Conservation (phyloP, 352 stramenopile genomes). For the Globisporangium solare region DNA sequence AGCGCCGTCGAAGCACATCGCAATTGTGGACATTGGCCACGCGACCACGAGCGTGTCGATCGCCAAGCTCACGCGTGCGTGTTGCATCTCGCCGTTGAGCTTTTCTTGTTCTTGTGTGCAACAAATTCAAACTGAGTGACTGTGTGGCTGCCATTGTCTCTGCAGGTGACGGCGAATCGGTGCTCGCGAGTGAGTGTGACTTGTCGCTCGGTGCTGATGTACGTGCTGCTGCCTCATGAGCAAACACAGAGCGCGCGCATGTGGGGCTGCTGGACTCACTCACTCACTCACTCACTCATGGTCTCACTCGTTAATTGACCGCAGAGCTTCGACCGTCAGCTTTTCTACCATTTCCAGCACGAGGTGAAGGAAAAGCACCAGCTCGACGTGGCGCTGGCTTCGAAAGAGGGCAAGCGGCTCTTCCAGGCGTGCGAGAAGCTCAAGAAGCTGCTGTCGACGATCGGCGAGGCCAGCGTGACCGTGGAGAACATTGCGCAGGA, state of each 20-base stretch:
- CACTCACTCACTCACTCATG: neutral
- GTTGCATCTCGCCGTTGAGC: neutral
- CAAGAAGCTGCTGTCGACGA: slow-evolving; percentile 89
- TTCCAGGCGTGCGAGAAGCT: slow-evolving; percentile 85
- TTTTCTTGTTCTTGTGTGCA: neutral
- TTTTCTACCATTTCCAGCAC: slow-evolving; percentile 80
- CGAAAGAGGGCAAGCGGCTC: slow-evolving; percentile 83
- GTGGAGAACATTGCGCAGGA: slow-evolving; percentile 84
- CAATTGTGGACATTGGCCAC: slow-evolving; percentile 88
- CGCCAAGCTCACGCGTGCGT: slow-evolving; percentile 56
- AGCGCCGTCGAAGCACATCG: slow-evolving; percentile 49
- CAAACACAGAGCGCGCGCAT: too few species aligned
- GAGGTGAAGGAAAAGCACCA: slow-evolving; percentile 56
- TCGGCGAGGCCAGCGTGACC: slow-evolving; percentile 66
- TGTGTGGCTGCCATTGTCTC: neutral
- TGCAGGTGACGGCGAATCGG: slow-evolving; percentile 38
- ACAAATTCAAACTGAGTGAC: neutral
- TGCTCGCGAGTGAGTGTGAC: slow-evolving; percentile 54
- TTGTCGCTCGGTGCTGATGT: slow-evolving; percentile 57
- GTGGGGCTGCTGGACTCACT: too few species aligned
- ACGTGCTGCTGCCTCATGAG: neutral
- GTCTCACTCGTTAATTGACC: neutral
- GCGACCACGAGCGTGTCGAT: slow-evolving; percentile 68
- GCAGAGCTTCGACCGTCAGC: slow-evolving; percentile 59
- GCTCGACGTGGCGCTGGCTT: slow-evolving; percentile 44